Evolutionary conservation across 2,329 filamentous ascomycete species (phyloP), one percentile per base, ranked within the genome.

Genomic region (Fusarium clavum): DNA sequence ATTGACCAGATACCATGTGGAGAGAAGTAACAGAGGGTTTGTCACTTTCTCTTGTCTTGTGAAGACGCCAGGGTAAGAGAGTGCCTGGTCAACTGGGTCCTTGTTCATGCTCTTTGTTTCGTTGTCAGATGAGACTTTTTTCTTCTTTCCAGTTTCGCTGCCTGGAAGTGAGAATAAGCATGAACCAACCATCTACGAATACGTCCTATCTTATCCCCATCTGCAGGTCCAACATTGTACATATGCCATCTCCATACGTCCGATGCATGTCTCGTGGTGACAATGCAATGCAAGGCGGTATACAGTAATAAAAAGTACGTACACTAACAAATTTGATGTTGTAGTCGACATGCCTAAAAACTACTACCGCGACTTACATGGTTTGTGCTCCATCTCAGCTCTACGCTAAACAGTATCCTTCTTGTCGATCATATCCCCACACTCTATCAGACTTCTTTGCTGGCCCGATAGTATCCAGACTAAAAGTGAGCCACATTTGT

Each of bases 381-480:
- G 61, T 7, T 34, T n/a, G 49, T 52, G 41, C 29, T 43, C 54
- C 46, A 54, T 52, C 38, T 40, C 61, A 58, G 34, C 51, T 64
- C 30, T 27, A 58, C 47, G 57, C 62, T 57, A 61, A 57, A 58
- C 53, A 57, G 32, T 41, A 65, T 60, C 62, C 61, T 57, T 44
- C 56, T 44, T 66, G 62, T 61, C 62, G 62, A 65, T 65, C 61
- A 65, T 64, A 61, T 49, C 58, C 59, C 51, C 61, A 64, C 61
- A 64, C 57, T 63, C 59, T 64, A 38, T 38, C 34, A 38, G 34
- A 38, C n/a, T 30, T 38, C 34, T n/a, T 38, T 12, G 34, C 18
- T 38, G 51, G 60, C 40, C 30, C 32, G 38, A 57, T 44, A 47
- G 45, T 64, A 41, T 58, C 46, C 46, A 57, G n/a, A 38, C 41